phyloP scores from a whole-genome alignment of 495 filamentous ascomycete species.

The Aspergillus mulundensis region DNA sequence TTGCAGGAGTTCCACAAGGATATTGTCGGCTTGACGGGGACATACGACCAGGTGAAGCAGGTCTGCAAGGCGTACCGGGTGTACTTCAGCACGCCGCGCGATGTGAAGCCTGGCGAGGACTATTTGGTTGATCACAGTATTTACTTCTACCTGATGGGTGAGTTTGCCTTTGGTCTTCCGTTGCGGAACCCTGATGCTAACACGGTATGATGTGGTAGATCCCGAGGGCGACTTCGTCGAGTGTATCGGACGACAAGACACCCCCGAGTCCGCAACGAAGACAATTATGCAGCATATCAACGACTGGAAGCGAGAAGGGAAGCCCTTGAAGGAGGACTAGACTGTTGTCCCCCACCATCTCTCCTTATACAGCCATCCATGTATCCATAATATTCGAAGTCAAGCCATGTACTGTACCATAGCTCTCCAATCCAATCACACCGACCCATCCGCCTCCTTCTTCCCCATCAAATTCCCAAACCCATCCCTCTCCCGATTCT shows the following conservation, averaged over 20 bases:
- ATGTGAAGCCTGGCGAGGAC: slow-evolving; percentile 88
- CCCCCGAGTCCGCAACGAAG: slow-evolving; percentile 76
- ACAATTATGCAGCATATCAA: slow-evolving; percentile 83
- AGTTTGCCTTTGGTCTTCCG: slow-evolving; percentile 20
- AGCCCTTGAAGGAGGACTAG: slow-evolving; percentile 40
- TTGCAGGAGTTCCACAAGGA: slow-evolving; percentile 87
- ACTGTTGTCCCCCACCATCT: not conserved
- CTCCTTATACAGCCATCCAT: not conserved
- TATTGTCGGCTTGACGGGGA: slow-evolving; percentile 86
- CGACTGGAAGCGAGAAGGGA: slow-evolving; percentile 71
- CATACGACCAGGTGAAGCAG: slow-evolving; percentile 84
- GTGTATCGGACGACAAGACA: slow-evolving; percentile 91
- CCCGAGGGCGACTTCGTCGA: slow-evolving; percentile 98
- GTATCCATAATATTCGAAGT: slow-evolving; percentile 8
- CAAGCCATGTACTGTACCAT: slow-evolving; percentile 6
- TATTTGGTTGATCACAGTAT: slow-evolving; percentile 98
- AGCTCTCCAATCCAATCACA: slow-evolving; percentile 3
- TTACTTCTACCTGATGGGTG: slow-evolving; percentile 97
- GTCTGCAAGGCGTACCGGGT: slow-evolving; percentile 94
- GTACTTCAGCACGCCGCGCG: slow-evolving; percentile 88
- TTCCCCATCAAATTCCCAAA: not conserved
- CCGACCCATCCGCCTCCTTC: not conserved
- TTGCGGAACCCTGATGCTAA: not conserved
- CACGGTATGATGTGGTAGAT: slow-evolving; percentile 44
- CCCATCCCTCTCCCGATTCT: slow-evolving; percentile 71